These are phyloP conservation scores for Fusarium globosum DNA, from an alignment of 2,329 filamentous ascomycete species.

Conservation along the genomic window DNA sequence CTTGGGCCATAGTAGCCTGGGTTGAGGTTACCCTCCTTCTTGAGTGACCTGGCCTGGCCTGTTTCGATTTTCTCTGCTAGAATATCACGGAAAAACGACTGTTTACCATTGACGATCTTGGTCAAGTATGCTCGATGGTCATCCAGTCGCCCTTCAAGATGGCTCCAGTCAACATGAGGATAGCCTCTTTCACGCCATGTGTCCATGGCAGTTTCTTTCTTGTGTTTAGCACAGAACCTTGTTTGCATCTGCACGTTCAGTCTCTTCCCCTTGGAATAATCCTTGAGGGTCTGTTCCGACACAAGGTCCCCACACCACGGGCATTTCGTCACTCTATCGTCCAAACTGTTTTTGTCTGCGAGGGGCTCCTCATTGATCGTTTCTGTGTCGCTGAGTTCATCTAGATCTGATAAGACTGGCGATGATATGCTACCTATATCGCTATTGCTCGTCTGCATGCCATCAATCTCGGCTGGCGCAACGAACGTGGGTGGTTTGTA, in stretches of 20 bases:
- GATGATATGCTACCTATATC: slow-evolving; percentile 6
- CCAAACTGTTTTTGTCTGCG: slow-evolving; percentile 1
- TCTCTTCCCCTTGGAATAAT: slow-evolving; percentile 59
- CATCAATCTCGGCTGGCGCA: slow-evolving; percentile 21
- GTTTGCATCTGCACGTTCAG: slow-evolving; percentile 69
- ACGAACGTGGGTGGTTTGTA: slow-evolving; percentile 19
- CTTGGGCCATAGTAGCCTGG: slow-evolving; percentile 88
- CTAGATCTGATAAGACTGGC: slow-evolving; percentile 30
- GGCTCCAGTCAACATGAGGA: slow-evolving; percentile 76
- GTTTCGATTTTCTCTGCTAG: slow-evolving; percentile 66
- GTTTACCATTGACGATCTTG: slow-evolving; percentile 67
- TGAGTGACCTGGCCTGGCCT: slow-evolving; percentile 68
- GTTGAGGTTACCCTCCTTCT: slow-evolving; percentile 68
- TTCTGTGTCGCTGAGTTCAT: slow-evolving; percentile 18
- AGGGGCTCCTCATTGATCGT: slow-evolving; percentile 5
- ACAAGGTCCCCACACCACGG: slow-evolving; percentile 75
- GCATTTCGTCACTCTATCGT: slow-evolving; percentile 57
- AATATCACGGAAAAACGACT: slow-evolving; percentile 70
- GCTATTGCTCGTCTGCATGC: background rate
- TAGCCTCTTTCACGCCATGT: slow-evolving; percentile 67
- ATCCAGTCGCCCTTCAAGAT: slow-evolving; percentile 68
- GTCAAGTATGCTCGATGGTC: slow-evolving; percentile 66
- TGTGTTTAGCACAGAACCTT: slow-evolving; percentile 73
- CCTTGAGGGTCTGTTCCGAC: slow-evolving; percentile 63
- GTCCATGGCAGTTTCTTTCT: slow-evolving; percentile 62